Base-by-base conservation (phyloP, 164 flowering plant genomes). In the Stephania japonica region DNA sequence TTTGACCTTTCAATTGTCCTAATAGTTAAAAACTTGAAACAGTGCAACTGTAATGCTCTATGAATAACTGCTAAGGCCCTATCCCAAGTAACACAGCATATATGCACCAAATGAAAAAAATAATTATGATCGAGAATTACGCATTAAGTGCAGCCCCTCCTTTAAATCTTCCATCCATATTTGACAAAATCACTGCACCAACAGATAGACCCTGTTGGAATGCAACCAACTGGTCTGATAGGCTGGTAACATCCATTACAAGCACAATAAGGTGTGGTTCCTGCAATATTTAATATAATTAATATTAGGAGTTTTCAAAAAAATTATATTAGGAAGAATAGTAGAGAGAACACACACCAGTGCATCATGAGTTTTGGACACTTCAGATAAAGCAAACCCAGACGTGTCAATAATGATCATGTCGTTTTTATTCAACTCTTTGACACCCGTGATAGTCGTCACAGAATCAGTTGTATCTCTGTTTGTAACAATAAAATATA, bases 141-240 rank as follows among this genome's bases (percentile, higher is more conserved):
- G 84, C 84, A 62, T 81, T 81, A 72, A 81, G 81, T 43, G 81
- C 80, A 78, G 81, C 84, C 65, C 84, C 84, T 73, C 84, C 84
- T 75, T 81, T 81, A 42, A 81, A 81, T 73, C 77, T 80, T 25
- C 84, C 84, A 50, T 81, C 84, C 78, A 79, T 81, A 73, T 81
- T 81, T 43, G 84, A 79, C 65, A 81, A 75, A 77, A 95, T 95
- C 42, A 95, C 99, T 79, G 99, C 98, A 73, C 99, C 99, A 81
- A 95, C 98, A 7, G 97, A 75, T 84, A 87, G 97, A 71, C 98
- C 99, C 82, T 95, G 99, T 81, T 91, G 97, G 86, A 89, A 93
- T 49, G 99, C 98, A 80, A 97, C 99, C n/a, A n/a, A n/a, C 84
- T 93, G 98, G 76, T 98, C 99, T 78, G 91, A n/a, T n/a, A n/a